Percentiles rank a stretch among this genome's conserved stretches.
Conservation (phyloP, 495 filamentous ascomycete species). For the Thozetella sp. region DNA sequence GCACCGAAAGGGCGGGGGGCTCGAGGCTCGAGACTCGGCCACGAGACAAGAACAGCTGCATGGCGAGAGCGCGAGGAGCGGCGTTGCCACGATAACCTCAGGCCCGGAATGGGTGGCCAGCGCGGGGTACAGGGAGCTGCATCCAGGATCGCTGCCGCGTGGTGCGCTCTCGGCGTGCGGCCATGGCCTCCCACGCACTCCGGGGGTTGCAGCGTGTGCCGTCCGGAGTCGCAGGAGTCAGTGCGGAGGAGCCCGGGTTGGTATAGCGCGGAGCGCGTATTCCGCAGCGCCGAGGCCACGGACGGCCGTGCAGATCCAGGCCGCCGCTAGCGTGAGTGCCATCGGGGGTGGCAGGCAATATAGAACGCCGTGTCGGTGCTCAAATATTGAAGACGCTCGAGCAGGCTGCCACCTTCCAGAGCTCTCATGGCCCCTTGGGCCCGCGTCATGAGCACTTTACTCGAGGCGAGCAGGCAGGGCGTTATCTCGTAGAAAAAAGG, state of each 20-base stretch:
- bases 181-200: no score
- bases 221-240: background rate
- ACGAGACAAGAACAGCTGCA: background rate
- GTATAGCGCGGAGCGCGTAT: background rate
- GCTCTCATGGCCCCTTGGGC: background rate
- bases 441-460: background rate
- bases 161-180: background rate
- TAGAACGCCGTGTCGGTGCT: background rate
- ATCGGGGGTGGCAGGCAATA: background rate
- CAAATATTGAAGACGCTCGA: background rate
- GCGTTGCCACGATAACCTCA: no score
- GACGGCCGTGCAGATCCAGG: slow-evolving; percentile 3
- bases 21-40: background rate
- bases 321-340: background rate
- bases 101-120: background rate
- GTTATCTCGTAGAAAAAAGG: no score
- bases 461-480: background rate
- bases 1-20: no score
- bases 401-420: background rate
- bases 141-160: background rate
- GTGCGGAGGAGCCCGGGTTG: background rate
- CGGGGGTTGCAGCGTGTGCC: background rate
- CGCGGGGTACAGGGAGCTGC: slow-evolving; percentile 3
- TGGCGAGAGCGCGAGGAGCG: no score
- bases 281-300: slow-evolving; percentile 1